Conservation (phyloP, 2,329 filamentous ascomycete species). For the Fusarium solani-melongenae region DNA sequence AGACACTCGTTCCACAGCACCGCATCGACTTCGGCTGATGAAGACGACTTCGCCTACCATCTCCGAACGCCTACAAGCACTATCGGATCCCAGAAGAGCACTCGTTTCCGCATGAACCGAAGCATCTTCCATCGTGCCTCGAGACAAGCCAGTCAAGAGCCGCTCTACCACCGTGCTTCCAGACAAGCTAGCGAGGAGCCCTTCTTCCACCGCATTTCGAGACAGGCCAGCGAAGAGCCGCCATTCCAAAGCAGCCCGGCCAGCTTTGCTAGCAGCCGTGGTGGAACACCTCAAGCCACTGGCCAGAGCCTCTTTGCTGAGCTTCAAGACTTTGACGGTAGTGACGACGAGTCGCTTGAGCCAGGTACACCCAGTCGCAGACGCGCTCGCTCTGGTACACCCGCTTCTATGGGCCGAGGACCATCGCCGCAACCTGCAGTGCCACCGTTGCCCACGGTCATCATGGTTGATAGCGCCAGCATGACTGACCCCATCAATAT, state of each 20-base stretch:
- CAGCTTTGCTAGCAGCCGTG: constrained; percentile 63
- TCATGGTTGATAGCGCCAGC: constrained; percentile 70
- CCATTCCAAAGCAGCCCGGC: constrained; percentile 68
- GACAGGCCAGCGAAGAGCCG: constrained; percentile 70
- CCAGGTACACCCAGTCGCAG: constrained; percentile 66
- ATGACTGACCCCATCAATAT: constrained; percentile 70
- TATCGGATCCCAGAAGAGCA: constrained; percentile 70
- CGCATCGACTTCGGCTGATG: constrained; percentile 85
- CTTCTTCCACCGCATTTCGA: constrained; percentile 66
- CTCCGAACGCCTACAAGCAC: constrained; percentile 71
- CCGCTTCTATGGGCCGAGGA: constrained; percentile 58
- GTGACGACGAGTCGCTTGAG: constrained; percentile 75
- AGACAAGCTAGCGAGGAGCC: constrained; percentile 71
- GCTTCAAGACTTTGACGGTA: constrained; percentile 81
- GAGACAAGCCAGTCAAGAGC: constrained; percentile 70
- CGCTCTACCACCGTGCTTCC: constrained; percentile 66
- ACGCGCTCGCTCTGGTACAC: constrained; percentile 59
- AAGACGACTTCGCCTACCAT: constrained; percentile 65
- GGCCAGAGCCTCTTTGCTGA: constrained; percentile 91
- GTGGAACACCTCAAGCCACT: constrained; percentile 58
- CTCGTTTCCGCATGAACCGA: constrained; percentile 78
- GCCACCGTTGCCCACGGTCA: constrained; percentile 61
- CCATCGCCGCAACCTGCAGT: constrained; percentile 60
- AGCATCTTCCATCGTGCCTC: constrained; percentile 69
- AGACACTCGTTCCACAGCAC: constrained; percentile 84